Conservation (phyloP, 2,329 filamentous ascomycete genomes). For the Fusarium tanahbumbuense region DNA sequence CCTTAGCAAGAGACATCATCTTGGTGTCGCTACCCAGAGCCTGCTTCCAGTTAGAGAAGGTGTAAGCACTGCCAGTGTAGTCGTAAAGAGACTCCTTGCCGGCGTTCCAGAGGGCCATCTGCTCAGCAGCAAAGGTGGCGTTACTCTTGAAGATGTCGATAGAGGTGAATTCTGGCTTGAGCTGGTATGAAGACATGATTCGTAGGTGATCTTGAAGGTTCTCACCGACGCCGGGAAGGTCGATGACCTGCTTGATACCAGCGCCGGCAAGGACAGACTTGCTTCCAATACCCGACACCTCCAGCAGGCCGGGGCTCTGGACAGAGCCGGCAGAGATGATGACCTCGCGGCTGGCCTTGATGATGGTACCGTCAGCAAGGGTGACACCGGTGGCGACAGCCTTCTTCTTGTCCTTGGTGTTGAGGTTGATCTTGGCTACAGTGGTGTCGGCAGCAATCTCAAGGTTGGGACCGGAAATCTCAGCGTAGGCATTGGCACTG, state of each 20-base stretch:
- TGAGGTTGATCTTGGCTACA: slow-evolving; percentile 36
- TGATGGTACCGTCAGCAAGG: slow-evolving; percentile 20
- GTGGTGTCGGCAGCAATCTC: slow-evolving; percentile 36
- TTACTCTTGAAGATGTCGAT: slow-evolving; percentile 38
- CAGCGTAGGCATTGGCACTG: slow-evolving; percentile 58
- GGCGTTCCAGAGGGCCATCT: slow-evolving; percentile 36
- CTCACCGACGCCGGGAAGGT: slow-evolving; percentile 67
- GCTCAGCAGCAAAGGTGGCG: slow-evolving; percentile 25
- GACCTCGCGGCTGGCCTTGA: slow-evolving; percentile 33
- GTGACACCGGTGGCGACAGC: slow-evolving; percentile 35
- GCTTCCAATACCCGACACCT: slow-evolving; percentile 67
- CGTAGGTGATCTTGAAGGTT: slow-evolving; percentile 53
- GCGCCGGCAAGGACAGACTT: slow-evolving; percentile 58
- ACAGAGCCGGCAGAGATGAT: slow-evolving; percentile 59
- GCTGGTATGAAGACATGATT: slow-evolving; percentile 51
- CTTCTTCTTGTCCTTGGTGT: slow-evolving; percentile 34
- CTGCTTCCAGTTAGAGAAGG: slow-evolving; percentile 40
- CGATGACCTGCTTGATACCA: slow-evolving; percentile 60
- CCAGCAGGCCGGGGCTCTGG: slow-evolving; percentile 68
- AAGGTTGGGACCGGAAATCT: slow-evolving; percentile 56
- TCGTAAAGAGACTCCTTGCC: slow-evolving; percentile 37
- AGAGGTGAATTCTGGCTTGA: slow-evolving; percentile 30
- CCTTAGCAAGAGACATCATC: slow-evolving; percentile 22
- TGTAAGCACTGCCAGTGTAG: slow-evolving; percentile 37
- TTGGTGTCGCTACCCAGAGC: slow-evolving; percentile 27